These are phyloP conservation scores for Rhizomucor miehei DNA, from an alignment of 371 early-diverging fungal species.

Conservation along the genomic window DNA sequence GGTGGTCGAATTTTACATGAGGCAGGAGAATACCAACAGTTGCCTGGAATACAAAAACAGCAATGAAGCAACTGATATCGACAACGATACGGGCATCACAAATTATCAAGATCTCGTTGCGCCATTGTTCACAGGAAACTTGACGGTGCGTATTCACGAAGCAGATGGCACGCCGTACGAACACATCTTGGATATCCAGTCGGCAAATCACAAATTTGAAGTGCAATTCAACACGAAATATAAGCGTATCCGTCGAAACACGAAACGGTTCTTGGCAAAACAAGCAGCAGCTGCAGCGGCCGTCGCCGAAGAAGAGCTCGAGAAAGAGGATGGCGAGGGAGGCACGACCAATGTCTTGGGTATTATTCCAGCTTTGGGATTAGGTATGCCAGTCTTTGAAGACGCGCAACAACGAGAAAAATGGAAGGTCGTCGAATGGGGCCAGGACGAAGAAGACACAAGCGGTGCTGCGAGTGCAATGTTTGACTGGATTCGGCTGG, in stretches of 20 bases:
- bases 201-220: conserved; percentile 74
- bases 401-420: conserved; percentile 67
- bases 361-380: conserved; percentile 54
- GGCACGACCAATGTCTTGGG: conserved; percentile 46
- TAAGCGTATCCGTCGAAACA: conserved; percentile 88
- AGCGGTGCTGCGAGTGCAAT: conserved; percentile 71
- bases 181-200: conserved; percentile 86
- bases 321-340: conserved; percentile 45
- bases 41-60: neutral
- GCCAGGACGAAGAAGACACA: conserved; percentile 74
- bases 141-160: conserved; percentile 91
- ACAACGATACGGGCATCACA: conserved; percentile 1
- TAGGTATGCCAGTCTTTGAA: conserved; percentile 73
- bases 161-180: conserved; percentile 94
- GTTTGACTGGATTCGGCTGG: conserved; percentile 97
- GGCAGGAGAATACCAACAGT: conserved; percentile 77
- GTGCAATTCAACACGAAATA: conserved; percentile 96
- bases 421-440: conserved; percentile 82
- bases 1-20: conserved; percentile 87
- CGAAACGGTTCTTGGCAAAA: conserved; percentile 76
- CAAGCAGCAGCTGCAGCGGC: conserved; percentile 80
- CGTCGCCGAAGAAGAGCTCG: conserved; percentile 59
- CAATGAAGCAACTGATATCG: neutral
- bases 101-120: conserved; percentile 16
- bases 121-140: conserved; percentile 71